phyloP scores from a whole-genome alignment of 352 stramenopile genomes.

The Pythium apleroticum region DNA sequence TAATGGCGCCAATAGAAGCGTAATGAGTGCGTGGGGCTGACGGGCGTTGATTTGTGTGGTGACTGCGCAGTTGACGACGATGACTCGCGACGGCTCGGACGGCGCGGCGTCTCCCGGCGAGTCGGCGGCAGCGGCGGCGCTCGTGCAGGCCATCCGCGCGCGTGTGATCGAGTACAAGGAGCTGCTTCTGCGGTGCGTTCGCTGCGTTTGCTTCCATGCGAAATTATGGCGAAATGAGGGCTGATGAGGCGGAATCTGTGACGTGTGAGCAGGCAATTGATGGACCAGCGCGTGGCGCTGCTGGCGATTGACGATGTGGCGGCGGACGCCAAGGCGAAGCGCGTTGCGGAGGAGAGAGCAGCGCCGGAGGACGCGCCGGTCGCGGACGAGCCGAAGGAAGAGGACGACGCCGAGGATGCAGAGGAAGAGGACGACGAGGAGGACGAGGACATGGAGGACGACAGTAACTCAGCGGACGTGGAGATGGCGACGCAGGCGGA shows the following conservation, averaged over 20 bases:
- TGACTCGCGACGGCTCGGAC: conserved; percentile 37
- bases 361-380: not conserved
- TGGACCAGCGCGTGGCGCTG: conserved; percentile 51
- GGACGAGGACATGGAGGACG: not conserved
- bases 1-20: not conserved
- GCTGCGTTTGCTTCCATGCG: not conserved
- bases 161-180: conserved; percentile 78
- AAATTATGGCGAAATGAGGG: not conserved
- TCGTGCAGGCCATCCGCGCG: conserved; percentile 54
- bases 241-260: conserved; percentile 10
- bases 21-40: not conserved
- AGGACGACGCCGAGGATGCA: conserved; percentile 21
- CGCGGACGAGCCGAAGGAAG: conserved; percentile 1
- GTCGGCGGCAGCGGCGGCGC: conserved; percentile 25
- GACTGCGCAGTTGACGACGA: conserved; percentile 50
- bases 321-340: conserved; percentile 24
- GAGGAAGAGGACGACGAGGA: conserved; percentile 16
- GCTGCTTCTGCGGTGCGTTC: conserved; percentile 58
- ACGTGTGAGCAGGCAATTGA: conserved; percentile 50
- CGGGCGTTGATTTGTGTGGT: conserved; percentile 1
- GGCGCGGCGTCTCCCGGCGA: conserved; percentile 22
- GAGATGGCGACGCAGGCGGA: not conserved
- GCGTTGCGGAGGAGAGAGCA: conserved; percentile 11
- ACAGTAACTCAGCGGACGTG: not conserved
- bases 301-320: conserved; percentile 30